Percentiles rank a stretch among this genome's conserved stretches.
Conservation (phyloP, 192 early-diverging fungal genomes). For the Coemansia aciculifera region DNA sequence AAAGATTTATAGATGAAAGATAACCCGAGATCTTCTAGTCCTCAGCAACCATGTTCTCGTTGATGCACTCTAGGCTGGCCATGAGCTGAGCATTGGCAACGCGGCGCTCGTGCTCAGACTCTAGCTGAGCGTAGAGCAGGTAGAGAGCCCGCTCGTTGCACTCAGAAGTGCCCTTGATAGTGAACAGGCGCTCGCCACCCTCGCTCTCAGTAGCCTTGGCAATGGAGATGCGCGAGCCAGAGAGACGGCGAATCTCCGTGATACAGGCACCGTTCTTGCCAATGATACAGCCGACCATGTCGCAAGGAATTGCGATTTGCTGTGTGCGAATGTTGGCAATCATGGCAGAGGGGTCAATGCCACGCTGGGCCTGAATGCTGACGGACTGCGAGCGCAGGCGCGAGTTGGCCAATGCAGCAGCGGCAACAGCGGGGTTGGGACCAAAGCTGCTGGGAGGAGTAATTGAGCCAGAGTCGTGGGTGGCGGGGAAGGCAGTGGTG, state of each 20-base stretch:
- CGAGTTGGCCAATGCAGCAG: constrained; percentile 29
- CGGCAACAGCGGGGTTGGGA: constrained; percentile 14
- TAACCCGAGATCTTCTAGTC: constrained; percentile 11
- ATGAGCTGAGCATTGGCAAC: constrained; percentile 53
- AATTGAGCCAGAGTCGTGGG: constrained; percentile 22
- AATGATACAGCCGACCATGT: constrained; percentile 98
- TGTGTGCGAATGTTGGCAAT: constrained; percentile 70
- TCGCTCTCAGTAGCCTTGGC: constrained; percentile 79
- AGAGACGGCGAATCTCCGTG: constrained; percentile 76
- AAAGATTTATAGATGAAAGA: constrained; percentile 7
- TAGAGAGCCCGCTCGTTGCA: constrained; percentile 89
- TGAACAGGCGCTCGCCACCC: constrained; percentile 84
- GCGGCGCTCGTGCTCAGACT: constrained; percentile 83
- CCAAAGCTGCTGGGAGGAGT: constrained; percentile 28
- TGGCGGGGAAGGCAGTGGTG: constrained; percentile 30
- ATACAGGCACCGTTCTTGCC: constrained; percentile 87
- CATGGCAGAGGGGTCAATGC: constrained; percentile 38
- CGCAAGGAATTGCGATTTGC: constrained; percentile 89
- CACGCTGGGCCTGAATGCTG: constrained; percentile 50
- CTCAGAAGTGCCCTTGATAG: constrained; percentile 85
- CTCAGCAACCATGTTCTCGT: constrained; percentile 46
- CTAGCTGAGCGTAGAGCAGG: constrained; percentile 86
- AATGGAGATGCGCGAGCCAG: constrained; percentile 87
- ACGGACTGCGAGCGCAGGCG: constrained; percentile 56
- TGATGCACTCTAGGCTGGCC: constrained; percentile 52